Conservation (phyloP, 768 basidiomycete genomes). For the Trametes cubensis region DNA sequence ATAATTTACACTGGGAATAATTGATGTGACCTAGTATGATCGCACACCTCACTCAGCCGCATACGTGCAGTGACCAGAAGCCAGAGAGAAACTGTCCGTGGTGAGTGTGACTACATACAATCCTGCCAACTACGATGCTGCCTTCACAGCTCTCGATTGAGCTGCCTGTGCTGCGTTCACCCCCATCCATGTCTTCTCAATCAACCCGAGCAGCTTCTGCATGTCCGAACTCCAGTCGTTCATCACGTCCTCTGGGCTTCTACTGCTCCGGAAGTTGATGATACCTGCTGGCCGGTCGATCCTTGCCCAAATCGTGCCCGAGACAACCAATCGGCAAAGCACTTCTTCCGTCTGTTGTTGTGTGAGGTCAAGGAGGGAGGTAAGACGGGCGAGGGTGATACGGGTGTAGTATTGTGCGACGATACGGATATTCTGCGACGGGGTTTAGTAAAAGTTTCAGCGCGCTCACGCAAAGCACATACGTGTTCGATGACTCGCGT, state of each 20-base stretch:
- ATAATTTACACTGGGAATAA: conserved; percentile 14
- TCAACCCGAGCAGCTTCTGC: conserved; percentile 84
- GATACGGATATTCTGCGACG: conserved; percentile 86
- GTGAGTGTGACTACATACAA: conserved; percentile 28
- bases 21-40: background rate
- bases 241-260: conserved; percentile 89
- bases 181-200: conserved; percentile 99
- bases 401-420: conserved; percentile 94
- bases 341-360: conserved; percentile 83
- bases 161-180: conserved; percentile 90
- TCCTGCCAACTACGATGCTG: conserved; percentile 31
- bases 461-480: conserved; percentile 34
- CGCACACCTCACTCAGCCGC: background rate
- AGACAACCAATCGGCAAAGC: conserved; percentile 87
- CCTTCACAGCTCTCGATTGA: conserved; percentile 59
- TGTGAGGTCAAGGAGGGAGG: conserved; percentile 84
- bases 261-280: conserved; percentile 82
- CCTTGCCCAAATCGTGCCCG: conserved; percentile 90
- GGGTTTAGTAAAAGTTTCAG: background rate
- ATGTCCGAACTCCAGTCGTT: conserved; percentile 99
- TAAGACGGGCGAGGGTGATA: conserved; percentile 82
- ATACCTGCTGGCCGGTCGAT: conserved; percentile 91
- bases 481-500: conserved; percentile 97
- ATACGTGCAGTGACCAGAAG: background rate
- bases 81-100: conserved; percentile 18